phyloP scores from a whole-genome alignment of 164 flowering plant species.

The Piper betle region DNA sequence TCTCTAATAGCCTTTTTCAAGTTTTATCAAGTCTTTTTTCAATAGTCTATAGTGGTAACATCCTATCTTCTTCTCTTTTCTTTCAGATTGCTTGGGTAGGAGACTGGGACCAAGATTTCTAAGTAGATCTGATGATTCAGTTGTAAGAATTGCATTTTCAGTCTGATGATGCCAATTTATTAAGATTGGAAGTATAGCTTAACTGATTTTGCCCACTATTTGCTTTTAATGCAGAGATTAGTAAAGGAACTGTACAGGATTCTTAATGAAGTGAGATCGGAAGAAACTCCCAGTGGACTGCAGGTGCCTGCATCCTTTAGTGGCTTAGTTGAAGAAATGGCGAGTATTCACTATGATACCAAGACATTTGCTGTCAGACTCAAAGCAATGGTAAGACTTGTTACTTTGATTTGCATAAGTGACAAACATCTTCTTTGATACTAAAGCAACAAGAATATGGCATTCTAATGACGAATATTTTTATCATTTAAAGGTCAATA shows the following conservation, averaged over 20 bases:
- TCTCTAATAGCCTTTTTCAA: not conserved
- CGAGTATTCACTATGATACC: conserved; percentile 64
- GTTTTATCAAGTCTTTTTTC: not conserved
- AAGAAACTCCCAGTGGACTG: conserved; percentile 60
- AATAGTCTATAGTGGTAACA: not conserved
- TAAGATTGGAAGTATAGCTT: not conserved
- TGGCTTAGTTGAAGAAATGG: conserved; percentile 74
- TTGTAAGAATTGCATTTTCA: conserved; percentile 29
- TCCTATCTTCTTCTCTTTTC: not conserved
- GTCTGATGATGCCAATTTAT: not conserved
- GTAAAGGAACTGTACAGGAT: conserved; percentile 70
- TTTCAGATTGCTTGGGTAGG: conserved; percentile 88
- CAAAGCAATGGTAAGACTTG: conserved; percentile 63
- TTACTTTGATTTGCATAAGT: not conserved
- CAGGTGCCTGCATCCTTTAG: conserved; percentile 64
- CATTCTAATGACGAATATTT: no score
- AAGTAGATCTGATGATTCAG: conserved; percentile 75
- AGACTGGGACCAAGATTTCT: conserved; percentile 86
- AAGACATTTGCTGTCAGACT: conserved; percentile 64
- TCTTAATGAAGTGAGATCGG: conserved; percentile 61
- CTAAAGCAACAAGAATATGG: no score
- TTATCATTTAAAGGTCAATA: not conserved
- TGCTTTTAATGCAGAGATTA: conserved; percentile 49
- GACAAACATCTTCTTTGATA: no score
- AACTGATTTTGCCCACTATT: conserved; percentile 4